Percentiles rank a stretch among this genome's conserved stretches.
These are phyloP conservation scores for Nemophila menziesii DNA, from an alignment of 257 asterid genomes.

Conservation along the genomic window DNA sequence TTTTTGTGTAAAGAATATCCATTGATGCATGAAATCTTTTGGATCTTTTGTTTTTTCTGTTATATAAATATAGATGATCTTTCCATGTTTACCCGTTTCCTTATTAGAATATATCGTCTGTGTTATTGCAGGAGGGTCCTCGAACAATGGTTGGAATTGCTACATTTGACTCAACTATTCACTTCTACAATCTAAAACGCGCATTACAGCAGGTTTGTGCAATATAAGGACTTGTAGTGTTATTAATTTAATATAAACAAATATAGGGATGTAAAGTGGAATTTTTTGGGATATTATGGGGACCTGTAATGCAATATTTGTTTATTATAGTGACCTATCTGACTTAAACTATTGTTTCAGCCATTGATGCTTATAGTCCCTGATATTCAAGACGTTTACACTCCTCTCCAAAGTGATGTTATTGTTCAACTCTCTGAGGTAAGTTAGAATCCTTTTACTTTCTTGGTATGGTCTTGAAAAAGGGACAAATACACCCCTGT, in stretches of 20 bases:
- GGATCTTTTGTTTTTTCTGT: too few species aligned
- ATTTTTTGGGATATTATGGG: too few species aligned
- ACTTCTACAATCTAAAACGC: conserved; percentile 90
- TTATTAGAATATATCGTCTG: too few species aligned
- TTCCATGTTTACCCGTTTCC: too few species aligned
- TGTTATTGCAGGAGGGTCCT: conserved; percentile 76
- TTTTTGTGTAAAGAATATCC: too few species aligned
- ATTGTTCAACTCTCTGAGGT: conserved; percentile 95
- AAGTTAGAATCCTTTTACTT: conserved; percentile 6
- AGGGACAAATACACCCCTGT: too few species aligned
- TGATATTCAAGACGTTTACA: conserved; percentile 92
- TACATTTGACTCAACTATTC: conserved; percentile 89
- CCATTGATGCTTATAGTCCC: conserved; percentile 97
- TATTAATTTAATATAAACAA: not conserved
- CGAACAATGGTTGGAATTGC: conserved; percentile 92
- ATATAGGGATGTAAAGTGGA: too few species aligned
- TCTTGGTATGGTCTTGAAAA: not conserved
- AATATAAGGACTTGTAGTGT: not conserved
- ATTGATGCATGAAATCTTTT: too few species aligned
- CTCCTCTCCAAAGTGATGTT: conserved; percentile 89
- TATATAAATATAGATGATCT: too few species aligned
- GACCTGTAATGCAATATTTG: too few species aligned
- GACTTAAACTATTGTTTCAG: conserved; percentile 34
- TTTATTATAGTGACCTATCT: not conserved
- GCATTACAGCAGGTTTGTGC: conserved; percentile 67